Evolutionary conservation across 768 basidiomycete genomes (phyloP).

Genomic region (Floccularia luteovirens): DNA sequence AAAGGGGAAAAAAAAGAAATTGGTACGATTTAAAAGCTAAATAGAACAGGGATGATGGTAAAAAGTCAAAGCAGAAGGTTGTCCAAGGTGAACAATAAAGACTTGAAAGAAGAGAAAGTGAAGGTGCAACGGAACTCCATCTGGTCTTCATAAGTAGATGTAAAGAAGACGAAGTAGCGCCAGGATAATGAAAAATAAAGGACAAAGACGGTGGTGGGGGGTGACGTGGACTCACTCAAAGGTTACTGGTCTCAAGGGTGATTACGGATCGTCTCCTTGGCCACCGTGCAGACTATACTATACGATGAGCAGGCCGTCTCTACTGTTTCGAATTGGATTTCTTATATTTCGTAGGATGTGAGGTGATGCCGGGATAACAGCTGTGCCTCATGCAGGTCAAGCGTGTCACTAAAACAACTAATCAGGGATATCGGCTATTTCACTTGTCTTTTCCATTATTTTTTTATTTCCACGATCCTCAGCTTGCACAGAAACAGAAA

Average conservation of each 20-base stretch:
- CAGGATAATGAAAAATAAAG: slow-evolving; percentile 4
- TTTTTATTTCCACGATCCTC: no score
- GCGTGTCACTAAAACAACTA: no score
- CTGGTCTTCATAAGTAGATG: not conserved
- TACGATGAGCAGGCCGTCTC: no score
- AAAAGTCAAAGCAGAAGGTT: not conserved
- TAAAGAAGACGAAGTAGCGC: slow-evolving; percentile 5
- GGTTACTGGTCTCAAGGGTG: slow-evolving; percentile 7
- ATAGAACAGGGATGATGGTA: not conserved
- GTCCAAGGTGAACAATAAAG: not conserved
- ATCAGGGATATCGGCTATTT: no score
- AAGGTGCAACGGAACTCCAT: not conserved
- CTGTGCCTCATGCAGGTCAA: no score
- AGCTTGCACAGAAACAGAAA: slow-evolving; percentile 13
- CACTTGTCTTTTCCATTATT: no score
- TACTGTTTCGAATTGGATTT: no score
- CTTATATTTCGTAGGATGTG: no score
- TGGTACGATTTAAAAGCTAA: not conserved
- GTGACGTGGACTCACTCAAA: slow-evolving; percentile 16
- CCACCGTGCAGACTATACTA: no score
- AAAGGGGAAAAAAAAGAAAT: not conserved
- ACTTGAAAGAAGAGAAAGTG: not conserved
- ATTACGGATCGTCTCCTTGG: slow-evolving; percentile 11
- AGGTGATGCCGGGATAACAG: no score
- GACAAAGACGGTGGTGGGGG: no score